Base-by-base conservation (phyloP, 2,329 filamentous ascomycete genomes). In the Stagonosporopsis cucurbitacearum region DNA sequence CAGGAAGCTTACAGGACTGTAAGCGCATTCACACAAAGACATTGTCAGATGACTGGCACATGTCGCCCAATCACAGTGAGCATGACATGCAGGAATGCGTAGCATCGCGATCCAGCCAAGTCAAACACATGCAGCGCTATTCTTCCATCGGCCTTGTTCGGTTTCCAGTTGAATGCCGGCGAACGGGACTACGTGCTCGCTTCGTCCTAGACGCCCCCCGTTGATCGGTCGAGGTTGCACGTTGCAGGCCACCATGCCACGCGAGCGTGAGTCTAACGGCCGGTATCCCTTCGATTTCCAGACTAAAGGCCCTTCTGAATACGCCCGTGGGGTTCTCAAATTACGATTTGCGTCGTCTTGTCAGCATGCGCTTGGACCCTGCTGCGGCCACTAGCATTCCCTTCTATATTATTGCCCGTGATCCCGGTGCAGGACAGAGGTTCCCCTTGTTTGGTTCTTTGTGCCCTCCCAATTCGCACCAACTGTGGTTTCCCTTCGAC, bases 391-490 rank as follows among this genome's bases (percentile, higher is more conserved):
- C 36, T 37, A 41, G 42, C 43, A 41, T 43, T 33, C 17, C 19
- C 22, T 15, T 42, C 35, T 72, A 71, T 68, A 70, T 70, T 63
- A 68, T 60, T 51, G 55, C 36, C 56, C 41, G n/a, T 57, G 47
- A 50, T 44, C 60, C 65, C 62, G 50, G 36, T 35, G 43, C 20
- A n/a, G 20, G 33, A 59, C 51, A 43, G 52, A 54, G 2, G 5
- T 15, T 35, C 50, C 33, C 48, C 35, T 46, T 52, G 37, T 52
- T 53, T 41, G 25, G 28, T 45, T 35, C 35, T 50, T 52, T 49
- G 33, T 56, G 30, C 32, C 11, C n/a, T 23, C 37, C 37, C 15
- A 15, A 19, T 39, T 22, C 25, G 32, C 30, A 28, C 15, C 19
- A 23, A 13, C 35, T 17, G 19, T 7, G 4, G 6, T 22, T 26